Evolutionary conservation across 139 green algal genomes (phyloP), one percentile per base, ranked within the genome.

Genomic region (Marvania coccoides): DNA sequence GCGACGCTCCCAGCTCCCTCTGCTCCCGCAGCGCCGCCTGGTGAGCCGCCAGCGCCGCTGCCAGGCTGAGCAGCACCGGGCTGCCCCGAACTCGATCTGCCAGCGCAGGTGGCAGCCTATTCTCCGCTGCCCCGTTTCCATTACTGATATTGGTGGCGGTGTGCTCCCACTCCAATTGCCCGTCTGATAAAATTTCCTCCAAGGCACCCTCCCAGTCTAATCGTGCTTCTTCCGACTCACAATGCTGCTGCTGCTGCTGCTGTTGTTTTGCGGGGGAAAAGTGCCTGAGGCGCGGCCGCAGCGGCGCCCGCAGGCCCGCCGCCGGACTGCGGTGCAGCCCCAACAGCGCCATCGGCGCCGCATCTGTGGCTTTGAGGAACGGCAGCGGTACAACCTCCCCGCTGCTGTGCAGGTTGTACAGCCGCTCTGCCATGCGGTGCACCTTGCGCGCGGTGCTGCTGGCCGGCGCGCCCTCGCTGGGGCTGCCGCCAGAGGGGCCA

Each of bases 351-450:
- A 89, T 53, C 5, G 89, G 85, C 34, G 78, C 75, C 8, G 81
- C 80, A 57, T 87, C 51, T 4, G 58, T 70, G 7, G 88, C 90
- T 2, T 46, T 61, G n/a, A 95, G 72, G 63, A 95, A 93, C 28
- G 90, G 88, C 23, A 94, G 51, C 13, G 88, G 85, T n/a, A 94
- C 73, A 2, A 95, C 78, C 23, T 81, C 68, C 23, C 88, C 88
- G 40, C 85, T 75, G 54, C 87, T 80, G 33, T 83, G 84, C 42
- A 82, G 58, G 4, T 63, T 79, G 9, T 72, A 81, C 67, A 96
- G 70, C 35, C 75, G 72, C 63, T 89, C 82, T 28, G 72, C 35
- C 63, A 82, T 56, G 12, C 60, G 53, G 55, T 64, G 60, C 45
- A 36, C 38, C 30, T 74, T 62, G 47, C 31, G n/a, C 63, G 24